Conservation (phyloP, 2,329 filamentous ascomycete genomes). For the Nakataea oryzae region DNA sequence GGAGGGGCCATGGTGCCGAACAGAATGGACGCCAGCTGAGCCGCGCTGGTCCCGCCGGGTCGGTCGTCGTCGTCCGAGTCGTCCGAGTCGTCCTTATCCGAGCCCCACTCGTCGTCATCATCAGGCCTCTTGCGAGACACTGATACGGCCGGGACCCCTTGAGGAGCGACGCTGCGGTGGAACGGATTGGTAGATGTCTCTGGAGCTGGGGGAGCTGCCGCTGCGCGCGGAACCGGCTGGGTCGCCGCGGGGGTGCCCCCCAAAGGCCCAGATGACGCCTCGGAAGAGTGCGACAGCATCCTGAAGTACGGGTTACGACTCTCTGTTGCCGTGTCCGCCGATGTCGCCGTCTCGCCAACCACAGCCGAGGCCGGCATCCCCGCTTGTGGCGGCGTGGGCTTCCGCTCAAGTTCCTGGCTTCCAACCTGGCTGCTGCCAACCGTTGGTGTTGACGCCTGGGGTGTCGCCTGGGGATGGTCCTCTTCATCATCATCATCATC, state of each 20-base stretch:
- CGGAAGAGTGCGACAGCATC: conserved; percentile 65
- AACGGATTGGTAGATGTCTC: conserved; percentile 88
- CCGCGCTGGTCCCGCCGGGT: conserved; percentile 72
- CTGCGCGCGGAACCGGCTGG: conserved; percentile 25
- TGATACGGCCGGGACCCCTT: conserved; percentile 35
- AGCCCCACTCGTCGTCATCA: conserved; percentile 72
- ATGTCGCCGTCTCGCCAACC: conserved; percentile 41
- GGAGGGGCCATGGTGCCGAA: conserved; percentile 97
- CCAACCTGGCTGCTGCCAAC: conserved; percentile 40
- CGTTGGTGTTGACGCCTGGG: conserved; percentile 49
- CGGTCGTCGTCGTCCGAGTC: conserved; percentile 70
- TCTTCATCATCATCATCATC: conserved; percentile 60
- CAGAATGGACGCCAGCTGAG: conserved; percentile 85
- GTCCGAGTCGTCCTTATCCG: conserved; percentile 49
- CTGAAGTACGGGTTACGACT: conserved; percentile 94
- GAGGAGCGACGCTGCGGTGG: conserved; percentile 69
- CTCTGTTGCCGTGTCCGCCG: conserved; percentile 45
- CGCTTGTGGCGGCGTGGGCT: conserved; percentile 31
- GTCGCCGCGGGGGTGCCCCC: conserved; percentile 28
- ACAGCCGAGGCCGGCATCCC: conserved; percentile 27
- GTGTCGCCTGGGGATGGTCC: conserved; percentile 56
- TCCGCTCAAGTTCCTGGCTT: conserved; percentile 44
- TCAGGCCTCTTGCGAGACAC: conserved; percentile 43
- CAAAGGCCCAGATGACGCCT: conserved; percentile 33
- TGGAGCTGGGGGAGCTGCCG: conserved; percentile 30